These are phyloP conservation scores for Torulaspora pretoriensis DNA, from an alignment of 1,139 yeast genomes.

Conservation along the genomic window DNA sequence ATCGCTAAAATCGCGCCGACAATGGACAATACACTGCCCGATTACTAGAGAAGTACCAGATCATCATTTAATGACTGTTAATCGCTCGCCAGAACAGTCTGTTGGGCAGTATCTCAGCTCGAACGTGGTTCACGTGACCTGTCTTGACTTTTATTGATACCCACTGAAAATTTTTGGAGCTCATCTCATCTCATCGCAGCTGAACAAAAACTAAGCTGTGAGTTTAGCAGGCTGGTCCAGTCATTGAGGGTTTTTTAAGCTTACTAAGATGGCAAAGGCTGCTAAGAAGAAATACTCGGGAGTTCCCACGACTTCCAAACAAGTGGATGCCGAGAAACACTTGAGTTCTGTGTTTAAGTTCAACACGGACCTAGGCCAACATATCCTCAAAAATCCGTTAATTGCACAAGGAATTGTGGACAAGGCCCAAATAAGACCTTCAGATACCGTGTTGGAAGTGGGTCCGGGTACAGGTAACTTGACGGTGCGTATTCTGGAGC, in stretches of 20 bases:
- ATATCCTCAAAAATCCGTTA: constrained; percentile 88
- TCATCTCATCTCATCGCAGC: constrained; percentile 17
- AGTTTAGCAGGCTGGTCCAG: neutral
- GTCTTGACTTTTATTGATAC: neutral
- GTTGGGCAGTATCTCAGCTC: too few species aligned
- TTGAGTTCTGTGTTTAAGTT: constrained; percentile 86
- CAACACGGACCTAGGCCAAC: constrained; percentile 96
- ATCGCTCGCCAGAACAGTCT: neutral
- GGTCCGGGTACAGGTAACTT: constrained; percentile 99
- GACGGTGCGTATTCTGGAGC: constrained; percentile 87
- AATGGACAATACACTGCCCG: neutral
- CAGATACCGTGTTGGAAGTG: constrained; percentile 89
- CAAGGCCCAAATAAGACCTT: constrained; percentile 87
- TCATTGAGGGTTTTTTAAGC: neutral
- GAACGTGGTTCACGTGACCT: constrained; percentile 2
- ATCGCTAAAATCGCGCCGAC: neutral
- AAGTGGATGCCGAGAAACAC: constrained; percentile 63
- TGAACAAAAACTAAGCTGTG: neutral
- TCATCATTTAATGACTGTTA: neutral
- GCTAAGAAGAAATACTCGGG: constrained; percentile 37
- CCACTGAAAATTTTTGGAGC: constrained; percentile 8
- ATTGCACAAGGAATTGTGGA: constrained; percentile 98
- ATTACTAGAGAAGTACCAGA: neutral
- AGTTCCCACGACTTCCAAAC: constrained; percentile 39
- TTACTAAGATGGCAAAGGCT: constrained; percentile 33